Evolutionary conservation across 2,329 filamentous ascomycete genomes (phyloP), one percentile per base, ranked within the genome.

Genomic region (Aureobasidium uvarum): DNA sequence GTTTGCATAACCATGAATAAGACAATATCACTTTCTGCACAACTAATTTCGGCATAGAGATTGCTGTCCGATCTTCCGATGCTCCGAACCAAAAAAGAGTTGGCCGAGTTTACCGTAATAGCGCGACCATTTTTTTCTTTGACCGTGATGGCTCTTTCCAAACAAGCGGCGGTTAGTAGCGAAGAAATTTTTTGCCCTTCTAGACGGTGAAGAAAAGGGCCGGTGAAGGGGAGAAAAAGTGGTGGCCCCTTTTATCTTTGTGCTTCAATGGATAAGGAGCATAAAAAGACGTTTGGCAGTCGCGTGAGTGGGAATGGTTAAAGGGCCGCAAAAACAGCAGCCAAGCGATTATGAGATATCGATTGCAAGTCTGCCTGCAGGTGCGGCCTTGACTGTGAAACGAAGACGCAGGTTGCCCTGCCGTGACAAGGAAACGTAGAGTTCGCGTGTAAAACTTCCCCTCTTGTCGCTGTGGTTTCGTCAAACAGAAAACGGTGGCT

Each of bases 371-470:
- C 36, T 41, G 48, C 8, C 8, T 54, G 31, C 38, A 23, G 45
- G 13, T 48, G 48, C 56, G 38, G 43, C 56, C 56, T 60, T 60
- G 11, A 36, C 23, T 59, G 55, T 59, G 56, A 60, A 60, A 60
- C 56, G 41, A 31, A 10, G 23, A 58, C 3, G 33, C 16, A n/a
- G n/a, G 10, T 46, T n/a, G 51, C 51, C 18, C 23, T 54, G 51
- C 51, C 20, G 52, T 18, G 52, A 55, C 38, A 55, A 55, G 36
- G 16, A 25, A 25, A 55, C 51, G 20, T 16, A 54, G 20, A 23
- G 33, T 36, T 36, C 33, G 33, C 28, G 31, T 54, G 18, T 25
- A 14, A 41, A 20, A 25, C 6, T 39, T 36, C 16, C n/a, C 52
- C 11, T 25, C 52, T 55, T 55, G 52, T 55, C 52, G 52, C 52